phyloP scores from a whole-genome alignment of 495 filamentous ascomycete genomes.

The Lophiotrema nucula region DNA sequence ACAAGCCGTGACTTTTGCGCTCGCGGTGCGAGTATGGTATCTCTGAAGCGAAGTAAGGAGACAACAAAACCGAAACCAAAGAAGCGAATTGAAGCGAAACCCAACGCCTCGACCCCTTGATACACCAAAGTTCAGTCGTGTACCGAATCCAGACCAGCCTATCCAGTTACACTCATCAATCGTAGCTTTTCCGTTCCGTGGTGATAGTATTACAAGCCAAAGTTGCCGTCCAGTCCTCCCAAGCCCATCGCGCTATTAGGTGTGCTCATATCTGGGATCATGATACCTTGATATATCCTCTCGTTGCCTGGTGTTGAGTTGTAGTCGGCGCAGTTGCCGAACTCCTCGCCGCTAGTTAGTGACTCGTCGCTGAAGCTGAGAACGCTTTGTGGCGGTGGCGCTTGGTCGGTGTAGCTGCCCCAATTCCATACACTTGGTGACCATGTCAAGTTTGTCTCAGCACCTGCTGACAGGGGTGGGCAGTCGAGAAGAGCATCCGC shows the following conservation, averaged over 20 bases:
- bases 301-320: slow-evolving; percentile 18
- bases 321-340: slow-evolving; percentile 32
- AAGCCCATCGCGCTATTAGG: slow-evolving; percentile 42
- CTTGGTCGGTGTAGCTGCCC: slow-evolving; percentile 5
- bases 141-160: too few species aligned
- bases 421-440: slow-evolving; percentile 54
- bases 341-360: slow-evolving; percentile 51
- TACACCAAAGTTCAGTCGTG: too few species aligned
- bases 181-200: too few species aligned
- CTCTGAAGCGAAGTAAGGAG: slow-evolving; percentile 13
- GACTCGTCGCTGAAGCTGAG: slow-evolving; percentile 77
- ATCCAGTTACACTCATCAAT: too few species aligned
- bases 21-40: slow-evolving; percentile 17
- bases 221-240: slow-evolving; percentile 47
- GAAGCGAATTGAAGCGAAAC: neutral
- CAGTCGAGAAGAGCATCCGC: slow-evolving; percentile 49
- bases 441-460: slow-evolving; percentile 47
- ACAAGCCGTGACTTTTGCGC: too few species aligned
- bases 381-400: slow-evolving; percentile 59
- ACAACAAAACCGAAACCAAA: neutral
- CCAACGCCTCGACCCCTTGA: too few species aligned
- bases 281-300: slow-evolving; percentile 50
- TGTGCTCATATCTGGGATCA: slow-evolving; percentile 48
- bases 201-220: slow-evolving; percentile 39
- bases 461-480: slow-evolving; percentile 43